Base-by-base conservation (phyloP, 1,284 basidiomycete species). In the Marasmius sp. region DNA sequence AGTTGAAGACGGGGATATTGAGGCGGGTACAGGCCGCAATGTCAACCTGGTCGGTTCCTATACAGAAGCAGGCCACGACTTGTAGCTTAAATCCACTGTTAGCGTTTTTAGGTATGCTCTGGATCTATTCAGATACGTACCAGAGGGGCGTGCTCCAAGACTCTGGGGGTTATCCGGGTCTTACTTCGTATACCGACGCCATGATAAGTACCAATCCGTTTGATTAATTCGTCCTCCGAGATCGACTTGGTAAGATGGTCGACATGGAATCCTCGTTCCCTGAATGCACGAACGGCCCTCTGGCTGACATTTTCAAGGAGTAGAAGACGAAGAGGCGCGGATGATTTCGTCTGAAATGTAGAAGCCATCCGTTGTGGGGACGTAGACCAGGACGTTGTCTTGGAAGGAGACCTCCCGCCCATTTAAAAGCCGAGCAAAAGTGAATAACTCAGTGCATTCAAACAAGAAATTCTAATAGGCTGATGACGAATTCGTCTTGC, bases 1-100 rank as follows among this genome's bases (percentile, higher is more conserved):
- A 99, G 79, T 99, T 99, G 86, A 99, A 99, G 60, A 99, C 97
- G 43, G 96, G 94, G 67, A 99, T 93, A 68, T 97, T 97, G 61
- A 91, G 88, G 62, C 87, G 87, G 55, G 93, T 88, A 45, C 97
- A 95, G 5, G 92, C 87, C 50, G 77, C 68, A 57, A 99, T 89
- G 75, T 98, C 95, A 69, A 99, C 97, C 77, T 99, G 97, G 79
- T 99, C 99, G 64, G 95, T 97, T 62, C 97, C 97, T 70, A 99
- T 99, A 80, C 97, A 99, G 87, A 99, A 99, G 78, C 97, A 99
- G 47, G 97, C 97, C 66, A 99, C 95, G 70, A 91, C 94, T 14
- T 98, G 85, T 47, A 99, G 90, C 94, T 98, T 70, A 5, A 43
- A 27, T 27, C 5, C 27, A 50, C 34, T 34, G 37, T 37, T 41